A percentile compares a stretch with the other conserved stretches of the same genome.
These are phyloP conservation scores for Sedum album DNA, from an alignment of 164 flowering plant species.

Conservation along the genomic window DNA sequence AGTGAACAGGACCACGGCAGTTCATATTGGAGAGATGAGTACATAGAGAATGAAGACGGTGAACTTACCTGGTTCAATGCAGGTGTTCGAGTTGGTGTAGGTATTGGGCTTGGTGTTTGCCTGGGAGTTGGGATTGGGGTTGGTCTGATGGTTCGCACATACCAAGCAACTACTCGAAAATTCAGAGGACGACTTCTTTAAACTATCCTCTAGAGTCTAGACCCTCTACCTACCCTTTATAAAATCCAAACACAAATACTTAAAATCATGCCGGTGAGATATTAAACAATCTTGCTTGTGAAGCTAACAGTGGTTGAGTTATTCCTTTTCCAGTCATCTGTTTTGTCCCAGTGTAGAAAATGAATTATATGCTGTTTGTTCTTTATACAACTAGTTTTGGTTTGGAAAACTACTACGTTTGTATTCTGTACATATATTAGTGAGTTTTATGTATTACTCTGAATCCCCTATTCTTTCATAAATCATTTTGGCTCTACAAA, in stretches of 20 bases:
- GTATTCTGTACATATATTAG: neutral
- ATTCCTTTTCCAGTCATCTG: neutral
- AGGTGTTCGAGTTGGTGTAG: conserved; percentile 85
- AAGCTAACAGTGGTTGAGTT: neutral
- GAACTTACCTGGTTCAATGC: conserved; percentile 89
- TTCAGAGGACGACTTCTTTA: conserved; percentile 55
- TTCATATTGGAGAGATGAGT: conserved; percentile 49
- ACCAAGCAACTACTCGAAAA: conserved; percentile 58
- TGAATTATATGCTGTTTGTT: neutral
- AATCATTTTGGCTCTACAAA: too few relatives aligned
- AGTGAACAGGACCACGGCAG: conserved; percentile 39
- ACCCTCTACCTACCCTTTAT: neutral
- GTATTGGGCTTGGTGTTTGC: conserved; percentile 81
- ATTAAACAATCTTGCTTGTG: neutral
- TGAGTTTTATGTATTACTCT: neutral
- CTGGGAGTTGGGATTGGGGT: conserved; percentile 79
- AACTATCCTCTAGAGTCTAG: neutral
- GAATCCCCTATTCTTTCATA: too few relatives aligned
- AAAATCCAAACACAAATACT: neutral
- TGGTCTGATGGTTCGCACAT: conserved; percentile 70
- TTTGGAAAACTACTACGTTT: too few relatives aligned
- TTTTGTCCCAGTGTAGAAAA: neutral
- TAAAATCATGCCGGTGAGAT: neutral
- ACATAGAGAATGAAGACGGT: conserved; percentile 65
- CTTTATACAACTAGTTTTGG: neutral